Evolutionary conservation across 768 basidiomycete genomes (phyloP), one percentile per base, ranked within the genome.

Genomic region (Trametes meyenii): DNA sequence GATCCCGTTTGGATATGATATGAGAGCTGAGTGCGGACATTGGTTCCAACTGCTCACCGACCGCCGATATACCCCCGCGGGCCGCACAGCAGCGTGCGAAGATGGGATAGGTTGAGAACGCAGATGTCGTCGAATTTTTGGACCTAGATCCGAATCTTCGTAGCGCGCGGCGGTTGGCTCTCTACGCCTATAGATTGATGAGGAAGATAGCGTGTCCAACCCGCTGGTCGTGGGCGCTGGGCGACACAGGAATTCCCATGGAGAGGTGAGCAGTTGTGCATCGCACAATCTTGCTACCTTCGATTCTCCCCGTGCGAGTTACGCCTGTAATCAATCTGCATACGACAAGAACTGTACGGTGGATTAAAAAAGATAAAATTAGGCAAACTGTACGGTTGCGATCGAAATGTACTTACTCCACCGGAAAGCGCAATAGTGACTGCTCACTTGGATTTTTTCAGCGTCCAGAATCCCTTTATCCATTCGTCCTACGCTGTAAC

Each of bases 41-140:
- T 13, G n/a, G 21, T 35, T 24, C 36, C 26, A 10, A 19, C n/a
- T 51, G 33, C 49, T 50, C 23, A 50, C 40, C 40, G 0, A n/a
- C 16, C 17, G 49, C 49, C 57, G 57, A 58, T 44, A 24, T 58
- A 58, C 49, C 29, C 14, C 57, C 57, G 57, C 57, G 49, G 46
- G 24, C 48, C 56, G 48, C 48, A 50, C 38, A 26, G 26, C 39
- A 43, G 35, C 57, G 57, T 51, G 57, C 44, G 57, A 58, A 23
- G 26, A 29, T 6, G 14, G 13, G 5, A 50, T 33, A 35, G 39
- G 16, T 8, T 33, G 40, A 48, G 38, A 49, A 50, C 12, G 40
- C 23, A 24, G 7, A 33, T 29, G 12, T 50, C 24, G 42, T 11
- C n/a, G 10, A 8, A 17, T 35, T 21, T 35, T 40, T 13, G 24